Evolutionary conservation across 169 alveolate species (phyloP).

Genomic region (Cryptosporidium muris): DNA sequence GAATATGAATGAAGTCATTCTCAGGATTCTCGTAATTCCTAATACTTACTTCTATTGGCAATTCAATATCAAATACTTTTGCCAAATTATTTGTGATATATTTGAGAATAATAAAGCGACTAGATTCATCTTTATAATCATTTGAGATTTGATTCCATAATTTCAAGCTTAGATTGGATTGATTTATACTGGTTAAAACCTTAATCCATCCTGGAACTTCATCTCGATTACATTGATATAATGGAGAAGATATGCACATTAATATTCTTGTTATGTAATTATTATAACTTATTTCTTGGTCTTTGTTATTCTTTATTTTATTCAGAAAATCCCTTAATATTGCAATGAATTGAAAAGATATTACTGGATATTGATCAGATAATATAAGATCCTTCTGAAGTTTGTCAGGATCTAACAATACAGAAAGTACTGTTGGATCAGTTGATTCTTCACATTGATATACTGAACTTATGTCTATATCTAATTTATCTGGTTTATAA

Average conservation of each 20-base stretch:
- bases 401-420: constrained; percentile 55
- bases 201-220: constrained; percentile 8
- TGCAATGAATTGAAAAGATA: constrained; percentile 34
- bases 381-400: constrained; percentile 50
- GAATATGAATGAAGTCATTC: no score
- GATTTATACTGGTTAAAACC: constrained; percentile 16
- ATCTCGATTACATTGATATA: not conserved
- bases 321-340: constrained; percentile 8
- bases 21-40: no score
- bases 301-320: no score
- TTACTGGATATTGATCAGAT: constrained; percentile 45
- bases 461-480: not conserved
- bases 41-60: no score
- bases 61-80: no score
- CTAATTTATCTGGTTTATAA: not conserved
- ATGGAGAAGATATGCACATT: constrained; percentile 1
- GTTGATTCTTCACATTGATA: constrained; percentile 10
- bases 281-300: no score
- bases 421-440: constrained; percentile 18
- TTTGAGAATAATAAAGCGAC: no score
- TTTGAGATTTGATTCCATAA: constrained; percentile 31
- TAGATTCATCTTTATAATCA: not conserved
- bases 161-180: constrained; percentile 1
- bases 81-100: no score
- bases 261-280: not conserved